These are phyloP conservation scores for Spathaspora hagerdaliae DNA, from an alignment of 805 yeast species.

Conservation along the genomic window DNA sequence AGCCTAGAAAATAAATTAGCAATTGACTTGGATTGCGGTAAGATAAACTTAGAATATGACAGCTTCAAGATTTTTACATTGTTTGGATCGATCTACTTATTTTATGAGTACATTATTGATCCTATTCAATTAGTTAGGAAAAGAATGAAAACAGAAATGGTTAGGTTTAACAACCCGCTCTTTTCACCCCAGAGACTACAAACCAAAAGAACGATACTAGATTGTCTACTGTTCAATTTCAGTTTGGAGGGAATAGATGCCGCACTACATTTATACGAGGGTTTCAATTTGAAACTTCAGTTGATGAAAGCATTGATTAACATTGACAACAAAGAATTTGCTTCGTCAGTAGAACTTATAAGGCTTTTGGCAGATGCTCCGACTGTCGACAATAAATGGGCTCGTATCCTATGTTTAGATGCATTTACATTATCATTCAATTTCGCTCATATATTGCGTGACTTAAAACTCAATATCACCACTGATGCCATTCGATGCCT, in stretches of 20 bases:
- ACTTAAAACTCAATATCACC: conserved; percentile 15
- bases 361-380: conserved; percentile 55
- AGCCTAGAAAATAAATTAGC: conserved; percentile 8
- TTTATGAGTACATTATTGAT: conserved; percentile 23
- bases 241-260: conserved; percentile 9
- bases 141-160: conserved; percentile 20
- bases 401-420: conserved; percentile 41
- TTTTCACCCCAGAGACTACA: not conserved
- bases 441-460: conserved; percentile 9
- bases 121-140: conserved; percentile 23
- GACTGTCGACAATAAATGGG: conserved; percentile 43
- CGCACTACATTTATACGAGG: conserved; percentile 41
- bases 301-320: conserved; percentile 6
- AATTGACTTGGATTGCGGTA: conserved; percentile 11
- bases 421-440: conserved; percentile 16
- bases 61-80: conserved; percentile 27
- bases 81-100: conserved; percentile 29
- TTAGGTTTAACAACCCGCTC: conserved; percentile 5
- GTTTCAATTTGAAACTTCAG: conserved; percentile 48
- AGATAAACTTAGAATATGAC: conserved; percentile 20
- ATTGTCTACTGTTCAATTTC: not conserved
- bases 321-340: conserved; percentile 3
- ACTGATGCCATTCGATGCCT: conserved; percentile 26
- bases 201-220: not conserved
- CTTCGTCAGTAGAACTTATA: conserved; percentile 19